A percentile compares a stretch with the other conserved stretches of the same genome.
Conservation (phyloP, 1,284 basidiomycete species). For the Papiliotrema fonsecae region DNA sequence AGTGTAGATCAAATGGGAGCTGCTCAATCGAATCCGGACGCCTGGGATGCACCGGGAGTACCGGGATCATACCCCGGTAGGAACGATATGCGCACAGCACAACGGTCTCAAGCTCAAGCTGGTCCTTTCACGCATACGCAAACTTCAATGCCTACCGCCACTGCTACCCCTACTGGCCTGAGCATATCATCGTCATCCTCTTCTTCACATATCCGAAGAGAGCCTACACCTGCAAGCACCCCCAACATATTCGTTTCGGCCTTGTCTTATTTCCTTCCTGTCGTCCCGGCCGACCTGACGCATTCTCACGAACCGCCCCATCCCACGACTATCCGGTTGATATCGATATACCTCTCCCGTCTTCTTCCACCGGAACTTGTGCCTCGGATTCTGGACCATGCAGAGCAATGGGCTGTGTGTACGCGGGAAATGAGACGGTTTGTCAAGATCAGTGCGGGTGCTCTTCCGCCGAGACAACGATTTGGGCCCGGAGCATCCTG, state of each 20-base stretch:
- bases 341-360: slow-evolving; percentile 9
- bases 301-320: slow-evolving; percentile 14
- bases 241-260: neutral
- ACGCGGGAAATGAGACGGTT: slow-evolving; percentile 10
- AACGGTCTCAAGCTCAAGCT: too few species aligned
- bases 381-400: slow-evolving; percentile 25
- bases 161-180: too few species aligned
- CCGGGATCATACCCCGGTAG: too few species aligned
- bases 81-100: too few species aligned
- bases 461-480: slow-evolving; percentile 5
- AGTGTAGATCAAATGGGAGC: too few species aligned
- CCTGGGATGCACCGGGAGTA: too few species aligned
- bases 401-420: slow-evolving; percentile 25
- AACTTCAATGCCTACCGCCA: too few species aligned
- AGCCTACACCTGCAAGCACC: neutral
- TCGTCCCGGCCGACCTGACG: slow-evolving; percentile 8
- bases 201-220: neutral
- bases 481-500: slow-evolving; percentile 4
- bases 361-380: slow-evolving; percentile 27
- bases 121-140: too few species aligned
- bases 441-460: slow-evolving; percentile 20
- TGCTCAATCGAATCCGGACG: too few species aligned
- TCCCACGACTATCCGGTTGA: slow-evolving; percentile 8
- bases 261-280: slow-evolving; percentile 21
- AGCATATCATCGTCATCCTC: too few species aligned